Conservation (phyloP, 202 grass and related monocot genomes). For the Musa balbisiana region DNA sequence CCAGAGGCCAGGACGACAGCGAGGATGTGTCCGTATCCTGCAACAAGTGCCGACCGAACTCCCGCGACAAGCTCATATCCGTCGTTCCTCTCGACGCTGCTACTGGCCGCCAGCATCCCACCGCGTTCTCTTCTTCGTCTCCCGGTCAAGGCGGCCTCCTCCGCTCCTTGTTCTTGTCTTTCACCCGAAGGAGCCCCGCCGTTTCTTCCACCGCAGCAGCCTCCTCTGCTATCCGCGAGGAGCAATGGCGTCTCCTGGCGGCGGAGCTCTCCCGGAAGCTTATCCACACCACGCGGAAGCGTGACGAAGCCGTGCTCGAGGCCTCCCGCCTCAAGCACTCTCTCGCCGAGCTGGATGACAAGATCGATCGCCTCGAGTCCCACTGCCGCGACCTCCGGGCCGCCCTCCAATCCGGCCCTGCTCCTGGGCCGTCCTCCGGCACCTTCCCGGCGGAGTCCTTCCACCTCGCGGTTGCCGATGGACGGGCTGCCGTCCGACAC, state of each 20-base stretch:
- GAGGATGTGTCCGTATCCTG: slow-evolving; percentile 54
- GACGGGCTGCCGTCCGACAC: slow-evolving; percentile 52
- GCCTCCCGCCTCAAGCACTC: slow-evolving; percentile 34
- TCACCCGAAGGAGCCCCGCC: slow-evolving; percentile 47
- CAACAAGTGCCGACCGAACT: slow-evolving; percentile 63
- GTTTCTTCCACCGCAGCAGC: slow-evolving; percentile 27
- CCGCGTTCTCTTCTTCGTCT: slow-evolving; percentile 18
- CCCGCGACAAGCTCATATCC: slow-evolving; percentile 35
- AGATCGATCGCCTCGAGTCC: slow-evolving; percentile 36
- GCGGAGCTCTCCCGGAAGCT: slow-evolving; percentile 73
- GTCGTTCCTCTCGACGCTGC: slow-evolving; percentile 27
- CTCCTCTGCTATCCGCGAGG: slow-evolving; percentile 22
- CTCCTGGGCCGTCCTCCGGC: slow-evolving; percentile 7
- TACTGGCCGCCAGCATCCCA: slow-evolving; percentile 10
- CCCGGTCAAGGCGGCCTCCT: slow-evolving; percentile 53
- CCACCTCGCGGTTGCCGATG: slow-evolving; percentile 50
- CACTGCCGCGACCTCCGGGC: slow-evolving; percentile 5
- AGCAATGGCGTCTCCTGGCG: slow-evolving; percentile 66
- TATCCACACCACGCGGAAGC: slow-evolving; percentile 54
- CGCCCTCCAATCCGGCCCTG: slow-evolving; percentile 1
- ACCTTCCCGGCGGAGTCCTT: slow-evolving; percentile 38
- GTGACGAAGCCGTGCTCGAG: slow-evolving; percentile 74
- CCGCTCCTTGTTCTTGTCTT: slow-evolving; percentile 71
- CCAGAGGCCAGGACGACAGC: slow-evolving; percentile 4
- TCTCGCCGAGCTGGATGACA: neutral